Evolutionary conservation across 2,329 filamentous ascomycete species (phyloP).

Genomic region (Blumeria hordei): DNA sequence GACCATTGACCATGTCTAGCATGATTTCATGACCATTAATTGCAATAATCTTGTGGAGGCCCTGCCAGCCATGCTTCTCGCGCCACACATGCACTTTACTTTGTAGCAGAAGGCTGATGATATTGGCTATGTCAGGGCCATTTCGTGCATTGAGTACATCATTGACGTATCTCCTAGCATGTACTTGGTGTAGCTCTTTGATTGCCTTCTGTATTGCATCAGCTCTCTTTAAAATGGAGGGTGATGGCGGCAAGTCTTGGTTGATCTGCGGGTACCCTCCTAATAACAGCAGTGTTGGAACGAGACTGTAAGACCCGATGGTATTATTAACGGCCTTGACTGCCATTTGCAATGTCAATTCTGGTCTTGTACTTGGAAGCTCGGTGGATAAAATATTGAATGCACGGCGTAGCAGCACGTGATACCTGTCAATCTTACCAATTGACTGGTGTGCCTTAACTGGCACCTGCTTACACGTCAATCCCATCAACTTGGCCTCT

Average conservation of each 20-base stretch:
- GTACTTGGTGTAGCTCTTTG: conserved; percentile 1
- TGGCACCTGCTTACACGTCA: not conserved
- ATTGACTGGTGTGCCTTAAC: conserved; percentile 1
- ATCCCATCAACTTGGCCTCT: not conserved
- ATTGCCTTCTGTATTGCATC: conserved; percentile 3
- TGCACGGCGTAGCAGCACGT: conserved; percentile 1
- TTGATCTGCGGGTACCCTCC: not conserved
- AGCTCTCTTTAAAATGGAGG: conserved; percentile 1
- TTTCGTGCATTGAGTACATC: conserved; percentile 2
- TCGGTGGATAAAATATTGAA: not conserved
- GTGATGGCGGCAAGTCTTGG: not conserved
- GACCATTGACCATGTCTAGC: not conserved
- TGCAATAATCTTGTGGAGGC: not conserved
- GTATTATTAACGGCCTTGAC: not conserved
- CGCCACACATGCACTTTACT: not conserved
- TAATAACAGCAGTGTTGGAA: not conserved
- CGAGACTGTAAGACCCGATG: not conserved
- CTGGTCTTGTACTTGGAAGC: not conserved
- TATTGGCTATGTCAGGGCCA: not conserved
- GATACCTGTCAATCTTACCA: conserved; percentile 1
- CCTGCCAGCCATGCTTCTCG: not conserved
- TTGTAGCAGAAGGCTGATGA: not conserved
- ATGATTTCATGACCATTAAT: not conserved
- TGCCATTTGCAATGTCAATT: not conserved
- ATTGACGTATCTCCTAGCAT: not conserved